Base-by-base conservation (phyloP, 1,139 yeast species). In the Geotrichum restrictum region DNA sequence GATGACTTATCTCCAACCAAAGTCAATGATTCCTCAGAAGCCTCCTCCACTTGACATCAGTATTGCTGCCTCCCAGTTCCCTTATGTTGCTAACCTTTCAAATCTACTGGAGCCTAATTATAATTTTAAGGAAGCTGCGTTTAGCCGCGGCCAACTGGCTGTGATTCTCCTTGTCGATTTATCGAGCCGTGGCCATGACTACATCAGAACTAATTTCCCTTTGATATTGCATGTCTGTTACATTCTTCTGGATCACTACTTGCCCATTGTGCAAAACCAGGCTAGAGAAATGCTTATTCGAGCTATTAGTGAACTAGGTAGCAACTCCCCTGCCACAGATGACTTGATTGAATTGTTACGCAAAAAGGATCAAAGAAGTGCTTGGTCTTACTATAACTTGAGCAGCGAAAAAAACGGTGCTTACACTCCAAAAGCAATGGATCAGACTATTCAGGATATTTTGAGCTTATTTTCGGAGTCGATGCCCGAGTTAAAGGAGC, bases 381-480 rank as follows among this genome's bases (percentile, higher is more conserved):
- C 85, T 13, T 94, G 99, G 99, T 76, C 82, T 0, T 93, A 93
- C 65, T 96, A 88, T 59, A 96, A 91, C 63, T 71, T 91, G 60
- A 80, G 82, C 58, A 83, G 82, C 56, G 93, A 84, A 59, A 85
- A 82, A 59, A 80, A 79, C 55, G 93, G 95, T 0, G 94, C 95
- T 0, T 74, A 94, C 42, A 88, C 96, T 1, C 98, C 98, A 0
- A 83, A 82, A 58, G 80, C 81, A 42, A 89, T 94, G 96, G 94
- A 87, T 61, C 69, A 76, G n/a, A 72, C 91, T 56, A 83, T 88
- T 5, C 73, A 89, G 55, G 80, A 80, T 54, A 75, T 85, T 1
- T 65, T 89, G 38, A 78, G 76, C 29, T 76, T 86, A 1, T 81
- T 89, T 62, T 65, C 76, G 3, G 73, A 74, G 0, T 60, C 69